These are phyloP conservation scores for Aspergillus fumigatiaffinis DNA, from an alignment of 2,329 filamentous ascomycete species.

Conservation along the genomic window DNA sequence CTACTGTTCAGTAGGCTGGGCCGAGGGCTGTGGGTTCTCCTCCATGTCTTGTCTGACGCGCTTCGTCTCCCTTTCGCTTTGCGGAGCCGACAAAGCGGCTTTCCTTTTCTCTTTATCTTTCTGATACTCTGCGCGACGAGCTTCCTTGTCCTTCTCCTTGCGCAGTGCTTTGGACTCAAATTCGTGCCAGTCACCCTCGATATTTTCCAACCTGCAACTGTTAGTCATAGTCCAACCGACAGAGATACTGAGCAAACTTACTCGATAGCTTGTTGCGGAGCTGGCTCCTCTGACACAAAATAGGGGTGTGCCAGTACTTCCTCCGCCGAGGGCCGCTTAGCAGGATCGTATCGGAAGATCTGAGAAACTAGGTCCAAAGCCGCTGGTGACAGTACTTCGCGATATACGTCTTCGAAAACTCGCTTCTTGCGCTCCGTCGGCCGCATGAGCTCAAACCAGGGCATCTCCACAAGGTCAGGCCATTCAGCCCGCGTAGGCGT, in stretches of 20 bases:
- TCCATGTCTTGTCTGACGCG: conserved; percentile 29
- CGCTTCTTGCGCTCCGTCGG: conserved; percentile 69
- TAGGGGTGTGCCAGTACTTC: conserved; percentile 84
- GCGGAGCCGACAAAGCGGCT: conserved; percentile 30
- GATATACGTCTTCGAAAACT: conserved; percentile 79
- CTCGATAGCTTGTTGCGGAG: conserved; percentile 73
- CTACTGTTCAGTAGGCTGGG: conserved; percentile 6
- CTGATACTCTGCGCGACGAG: conserved; percentile 44
- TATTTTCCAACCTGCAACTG: conserved; percentile 61
- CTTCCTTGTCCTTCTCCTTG: conserved; percentile 72
- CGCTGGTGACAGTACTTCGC: conserved; percentile 68
- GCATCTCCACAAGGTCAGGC: conserved; percentile 88
- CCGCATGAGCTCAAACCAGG: conserved; percentile 91
- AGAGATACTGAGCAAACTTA: conserved; percentile 49
- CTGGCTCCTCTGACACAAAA: conserved; percentile 77
- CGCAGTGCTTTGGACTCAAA: conserved; percentile 94
- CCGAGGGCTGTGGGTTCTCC: conserved; percentile 11
- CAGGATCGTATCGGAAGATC: conserved; percentile 89
- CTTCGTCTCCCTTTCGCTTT: conserved; percentile 41
- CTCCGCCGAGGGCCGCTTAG: conserved; percentile 74
- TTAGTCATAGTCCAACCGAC: conserved; percentile 5
- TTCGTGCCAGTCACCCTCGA: conserved; percentile 97
- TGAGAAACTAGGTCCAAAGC: conserved; percentile 76
- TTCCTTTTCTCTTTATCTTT: conserved; percentile 50
- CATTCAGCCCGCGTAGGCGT: conserved; percentile 81